Conservation (phyloP, 345 rosid genomes). For the Physaria fendleri region DNA sequence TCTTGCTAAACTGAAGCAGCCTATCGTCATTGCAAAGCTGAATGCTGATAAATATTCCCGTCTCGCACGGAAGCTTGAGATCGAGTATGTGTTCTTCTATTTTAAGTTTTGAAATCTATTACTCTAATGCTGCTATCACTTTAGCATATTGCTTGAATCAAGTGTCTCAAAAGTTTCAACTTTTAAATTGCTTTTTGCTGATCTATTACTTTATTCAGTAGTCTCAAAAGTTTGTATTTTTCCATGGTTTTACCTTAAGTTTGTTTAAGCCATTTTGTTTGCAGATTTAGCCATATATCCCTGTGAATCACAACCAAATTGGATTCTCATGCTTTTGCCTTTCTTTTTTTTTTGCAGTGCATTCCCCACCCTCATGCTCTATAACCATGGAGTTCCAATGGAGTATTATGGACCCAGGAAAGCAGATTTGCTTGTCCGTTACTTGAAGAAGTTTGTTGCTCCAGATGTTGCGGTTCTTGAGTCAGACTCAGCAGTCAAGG, state of each 20-base stretch:
- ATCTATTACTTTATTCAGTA: too few relatives aligned
- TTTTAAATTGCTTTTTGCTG: background rate
- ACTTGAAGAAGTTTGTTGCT: slow-evolving; percentile 84
- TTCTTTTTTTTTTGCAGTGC: slow-evolving; percentile 41
- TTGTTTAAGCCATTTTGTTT: background rate
- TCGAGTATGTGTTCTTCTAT: slow-evolving; percentile 50
- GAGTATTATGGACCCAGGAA: slow-evolving; percentile 90
- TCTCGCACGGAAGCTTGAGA: slow-evolving; percentile 63
- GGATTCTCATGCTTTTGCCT: too few relatives aligned
- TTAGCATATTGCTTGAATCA: background rate
- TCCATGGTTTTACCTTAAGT: background rate
- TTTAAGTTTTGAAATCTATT: background rate
- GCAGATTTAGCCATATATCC: too few relatives aligned
- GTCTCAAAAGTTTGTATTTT: too few relatives aligned
- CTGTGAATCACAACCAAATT: too few relatives aligned
- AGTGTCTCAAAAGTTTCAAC: too few relatives aligned
- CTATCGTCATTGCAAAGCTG: slow-evolving; percentile 78
- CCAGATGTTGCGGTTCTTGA: slow-evolving; percentile 72
- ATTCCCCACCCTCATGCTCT: slow-evolving; percentile 77
- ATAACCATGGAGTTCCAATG: slow-evolving; percentile 69
- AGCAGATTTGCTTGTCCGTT: slow-evolving; percentile 73
- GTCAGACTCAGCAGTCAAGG: slow-evolving; percentile 54
- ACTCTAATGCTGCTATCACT: background rate
- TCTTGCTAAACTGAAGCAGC: slow-evolving; percentile 62
- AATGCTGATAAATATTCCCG: slow-evolving; percentile 71